phyloP scores from a whole-genome alignment of 2,329 filamentous ascomycete species.

The Parastagonospora avenae region DNA sequence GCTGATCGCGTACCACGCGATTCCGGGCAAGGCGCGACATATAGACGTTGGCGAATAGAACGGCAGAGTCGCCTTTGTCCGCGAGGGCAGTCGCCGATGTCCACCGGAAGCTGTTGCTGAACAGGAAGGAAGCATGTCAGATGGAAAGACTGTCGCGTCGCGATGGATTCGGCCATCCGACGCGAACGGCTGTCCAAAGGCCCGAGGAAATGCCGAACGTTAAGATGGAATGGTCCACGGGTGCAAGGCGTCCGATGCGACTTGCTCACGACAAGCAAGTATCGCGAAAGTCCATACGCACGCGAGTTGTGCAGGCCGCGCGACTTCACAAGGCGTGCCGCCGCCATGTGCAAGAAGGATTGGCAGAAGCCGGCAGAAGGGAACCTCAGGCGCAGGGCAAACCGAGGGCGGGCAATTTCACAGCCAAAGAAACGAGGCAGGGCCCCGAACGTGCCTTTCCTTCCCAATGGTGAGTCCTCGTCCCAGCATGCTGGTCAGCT shows the following conservation, averaged over 20 bases:
- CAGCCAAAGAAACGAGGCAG: not conserved
- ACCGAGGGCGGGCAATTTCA: slow-evolving; percentile 1
- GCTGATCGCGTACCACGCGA: not conserved
- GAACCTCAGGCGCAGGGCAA: slow-evolving; percentile 1
- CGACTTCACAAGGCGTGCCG: not conserved
- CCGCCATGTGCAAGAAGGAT: not conserved
- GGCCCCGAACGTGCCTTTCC: slow-evolving; percentile 1
- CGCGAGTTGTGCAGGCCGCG: slow-evolving; percentile 1
- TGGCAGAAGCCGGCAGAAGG: not conserved
- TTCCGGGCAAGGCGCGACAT: not conserved
- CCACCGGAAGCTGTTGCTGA: slow-evolving; percentile 10
- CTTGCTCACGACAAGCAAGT: not conserved
- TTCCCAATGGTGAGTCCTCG: not conserved
- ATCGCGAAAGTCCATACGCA: slow-evolving; percentile 5
- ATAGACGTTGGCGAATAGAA: slow-evolving; percentile 1
- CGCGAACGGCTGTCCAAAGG: slow-evolving; percentile 1
- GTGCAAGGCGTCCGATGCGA: too few relatives aligned
- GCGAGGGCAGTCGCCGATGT: slow-evolving; percentile 19
- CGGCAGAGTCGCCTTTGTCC: not conserved
- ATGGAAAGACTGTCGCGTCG: slow-evolving; percentile 4
- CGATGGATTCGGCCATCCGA: not conserved
- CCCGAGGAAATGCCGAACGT: slow-evolving; percentile 5
- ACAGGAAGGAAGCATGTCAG: slow-evolving; percentile 8
- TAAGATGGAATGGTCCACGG: too few relatives aligned
- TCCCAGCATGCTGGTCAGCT: not conserved